phyloP scores from a whole-genome alignment of 768 basidiomycete genomes.

The Solioccasus polychromus region DNA sequence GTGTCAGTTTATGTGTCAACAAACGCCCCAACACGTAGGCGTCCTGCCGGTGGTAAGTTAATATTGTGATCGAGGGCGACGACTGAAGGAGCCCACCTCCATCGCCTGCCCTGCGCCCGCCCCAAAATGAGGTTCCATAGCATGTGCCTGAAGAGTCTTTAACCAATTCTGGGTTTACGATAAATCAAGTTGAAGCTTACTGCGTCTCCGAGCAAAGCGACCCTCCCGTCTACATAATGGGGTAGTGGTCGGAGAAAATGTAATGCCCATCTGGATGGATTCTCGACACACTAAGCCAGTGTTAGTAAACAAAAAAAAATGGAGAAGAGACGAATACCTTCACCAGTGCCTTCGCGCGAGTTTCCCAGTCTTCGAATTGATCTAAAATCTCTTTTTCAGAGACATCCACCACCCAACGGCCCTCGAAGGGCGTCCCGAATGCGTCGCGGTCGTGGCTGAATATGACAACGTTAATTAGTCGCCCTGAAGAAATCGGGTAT shows the following conservation, averaged over 20 bases:
- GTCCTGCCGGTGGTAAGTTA: constrained; percentile 17
- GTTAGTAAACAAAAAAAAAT: neutral
- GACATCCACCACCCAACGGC: constrained; percentile 28
- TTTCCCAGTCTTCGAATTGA: constrained; percentile 27
- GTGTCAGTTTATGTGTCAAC: constrained; percentile 23
- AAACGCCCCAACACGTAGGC: constrained; percentile 30
- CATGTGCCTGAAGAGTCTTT: constrained; percentile 37
- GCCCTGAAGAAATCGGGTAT: constrained; percentile 39
- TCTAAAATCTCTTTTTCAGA: constrained; percentile 32
- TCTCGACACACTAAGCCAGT: constrained; percentile 31
- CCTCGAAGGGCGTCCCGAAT: constrained; percentile 32
- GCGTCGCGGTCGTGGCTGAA: constrained; percentile 25
- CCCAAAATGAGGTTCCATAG: constrained; percentile 45
- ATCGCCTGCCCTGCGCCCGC: constrained; percentile 51
- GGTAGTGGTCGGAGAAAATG: constrained; percentile 40
- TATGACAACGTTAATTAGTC: constrained; percentile 35
- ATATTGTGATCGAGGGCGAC: neutral
- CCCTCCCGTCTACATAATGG: constrained; percentile 35
- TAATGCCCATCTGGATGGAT: constrained; percentile 43
- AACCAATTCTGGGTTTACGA: neutral
- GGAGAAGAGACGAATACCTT: constrained; percentile 3
- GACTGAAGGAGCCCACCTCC: constrained; percentile 33
- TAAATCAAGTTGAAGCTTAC: constrained; percentile 23
- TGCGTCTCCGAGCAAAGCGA: constrained; percentile 50
- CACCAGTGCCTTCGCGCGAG: constrained; percentile 5